Conservation (phyloP, 2,329 filamentous ascomycete species). For the Colletotrichum paranaense region DNA sequence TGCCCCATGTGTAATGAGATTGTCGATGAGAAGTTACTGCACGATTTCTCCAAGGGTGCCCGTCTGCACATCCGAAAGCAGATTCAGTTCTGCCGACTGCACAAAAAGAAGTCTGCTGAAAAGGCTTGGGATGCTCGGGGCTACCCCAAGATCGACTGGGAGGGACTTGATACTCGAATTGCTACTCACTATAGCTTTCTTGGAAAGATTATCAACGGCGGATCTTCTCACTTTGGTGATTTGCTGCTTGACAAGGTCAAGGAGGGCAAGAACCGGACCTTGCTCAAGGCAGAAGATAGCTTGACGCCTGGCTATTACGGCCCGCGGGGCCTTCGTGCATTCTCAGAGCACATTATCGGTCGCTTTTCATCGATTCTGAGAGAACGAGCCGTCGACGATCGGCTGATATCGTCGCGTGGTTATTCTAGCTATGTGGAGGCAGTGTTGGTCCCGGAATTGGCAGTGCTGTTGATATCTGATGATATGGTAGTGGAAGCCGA, state of each 20-base stretch:
- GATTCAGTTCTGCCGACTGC: slow-evolving; percentile 71
- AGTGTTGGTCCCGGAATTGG: slow-evolving; percentile 81
- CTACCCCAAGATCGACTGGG: slow-evolving; percentile 82
- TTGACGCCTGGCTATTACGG: slow-evolving; percentile 88
- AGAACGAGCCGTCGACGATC: slow-evolving; percentile 70
- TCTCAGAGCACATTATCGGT: slow-evolving; percentile 76
- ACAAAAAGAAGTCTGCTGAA: slow-evolving; percentile 67
- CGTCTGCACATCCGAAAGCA: slow-evolving; percentile 69
- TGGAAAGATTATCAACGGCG: slow-evolving; percentile 68
- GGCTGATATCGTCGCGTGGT: slow-evolving; percentile 73
- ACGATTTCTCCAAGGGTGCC: slow-evolving; percentile 59
- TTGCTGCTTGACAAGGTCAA: slow-evolving; percentile 66
- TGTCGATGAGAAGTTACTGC: slow-evolving; percentile 67
- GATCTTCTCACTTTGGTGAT: slow-evolving; percentile 70
- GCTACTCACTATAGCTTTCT: slow-evolving; percentile 65
- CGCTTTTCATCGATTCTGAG: slow-evolving; percentile 71
- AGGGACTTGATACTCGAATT: slow-evolving; percentile 68
- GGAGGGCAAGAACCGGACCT: slow-evolving; percentile 68
- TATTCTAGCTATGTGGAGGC: slow-evolving; percentile 77
- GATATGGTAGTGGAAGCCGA: slow-evolving; percentile 60
- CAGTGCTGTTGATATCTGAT: slow-evolving; percentile 65
- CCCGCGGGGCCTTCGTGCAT: slow-evolving; percentile 74
- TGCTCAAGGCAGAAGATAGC: slow-evolving; percentile 67
- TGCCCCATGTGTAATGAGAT: slow-evolving; percentile 76
- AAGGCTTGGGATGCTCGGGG: slow-evolving; percentile 60